Evolutionary conservation across 2,329 filamentous ascomycete genomes (phyloP), one percentile per base, ranked within the genome.

Genomic region (Aspergillaceae sp.): DNA sequence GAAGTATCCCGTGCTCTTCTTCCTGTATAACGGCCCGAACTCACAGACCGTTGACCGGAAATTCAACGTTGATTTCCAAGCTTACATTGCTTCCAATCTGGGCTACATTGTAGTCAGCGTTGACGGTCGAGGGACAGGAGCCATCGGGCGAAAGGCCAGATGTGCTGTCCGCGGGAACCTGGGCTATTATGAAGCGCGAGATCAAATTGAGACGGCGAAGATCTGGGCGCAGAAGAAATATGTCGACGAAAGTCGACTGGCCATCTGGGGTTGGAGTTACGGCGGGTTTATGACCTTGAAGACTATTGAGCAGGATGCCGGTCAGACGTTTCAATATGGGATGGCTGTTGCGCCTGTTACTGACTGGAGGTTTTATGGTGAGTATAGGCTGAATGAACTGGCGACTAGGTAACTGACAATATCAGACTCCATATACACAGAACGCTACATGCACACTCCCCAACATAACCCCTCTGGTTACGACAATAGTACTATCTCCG

Each of bases 331-430:
- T 72, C 83, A 83, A 53, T 98, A 98, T 65, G 94, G 92, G 56
- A 95, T 98, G 86, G 89, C 94, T 5, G 94, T 98, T 43, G 92
- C 92, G 1, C 92, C 92, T 11, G 92, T 98, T n/a, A 97, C 91
- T 0, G 90, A 98, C 67, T 98, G 92, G 92, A 79, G 86, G 47
- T 95, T 86, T 69, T 98, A 98, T 69, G 79, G 74, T 77, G 66
- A 50, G 56, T 4, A 6, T 32, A 8, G 7, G 19, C 8, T 32
- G 30, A 32, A 32, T 5, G 8, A 32, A 5, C 30, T 6, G 30
- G 30, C 30, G 8, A 6, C 29, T 32, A 8, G 11, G 10, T 40
- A 4, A 6, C 4, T 29, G 10, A 47, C 41, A 37, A 41, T 35
- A n/a, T 28, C 43, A 64, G 64, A 67, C 36, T 65, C 62, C 5